Base-by-base conservation (phyloP, 2,329 filamentous ascomycete genomes). In the Aspergillus sp. region DNA sequence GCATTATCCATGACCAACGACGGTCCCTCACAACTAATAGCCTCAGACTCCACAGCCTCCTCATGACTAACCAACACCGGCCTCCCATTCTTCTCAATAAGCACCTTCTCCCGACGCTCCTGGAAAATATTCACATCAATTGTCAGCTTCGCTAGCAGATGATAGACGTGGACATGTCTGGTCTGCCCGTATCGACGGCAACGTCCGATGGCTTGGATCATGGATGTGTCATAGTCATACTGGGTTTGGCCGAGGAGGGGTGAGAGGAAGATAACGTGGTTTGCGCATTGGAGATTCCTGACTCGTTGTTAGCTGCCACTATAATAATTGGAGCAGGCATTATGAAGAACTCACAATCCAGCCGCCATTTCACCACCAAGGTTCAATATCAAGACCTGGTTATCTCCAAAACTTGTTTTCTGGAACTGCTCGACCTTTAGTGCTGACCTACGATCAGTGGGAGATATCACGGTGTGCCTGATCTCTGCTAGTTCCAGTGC, bases 181-280 rank as follows among this genome's bases (percentile, higher is more conserved):
- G 65, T 63, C 57, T 86, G 83, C 0, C 80, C 78, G 48, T 77
- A 81, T 2, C 83, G 73, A 5, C 75, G 72, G 7, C 75, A 73
- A 33, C 83, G 75, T 2, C 83, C 83, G 17, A 85, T 79, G 0
- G 82, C 82, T 52, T 86, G 83, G 0, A 72, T 76, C 76, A 84
- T 84, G 0, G 74, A 72, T 0, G 77, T 71, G 0, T 79, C 71
- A 57, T 83, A 85, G 4, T 74, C 68, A 41, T 79, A 73, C 42
- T 79, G 73, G 0, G 70, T 74, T 32, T 68, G 59, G 0, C 73
- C 66, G 1, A 80, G 64, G 7, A 82, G 62, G 0, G 82, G 82
- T 0, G 76, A 73, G 2, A 84, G 61, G 60, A 86, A 86, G 27
- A 86, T 74, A 32, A 85, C 68, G 49, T 86, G 81, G 51, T 84